phyloP scores from a whole-genome alignment of 768 basidiomycete species.

The Royoungia palumana region DNA sequence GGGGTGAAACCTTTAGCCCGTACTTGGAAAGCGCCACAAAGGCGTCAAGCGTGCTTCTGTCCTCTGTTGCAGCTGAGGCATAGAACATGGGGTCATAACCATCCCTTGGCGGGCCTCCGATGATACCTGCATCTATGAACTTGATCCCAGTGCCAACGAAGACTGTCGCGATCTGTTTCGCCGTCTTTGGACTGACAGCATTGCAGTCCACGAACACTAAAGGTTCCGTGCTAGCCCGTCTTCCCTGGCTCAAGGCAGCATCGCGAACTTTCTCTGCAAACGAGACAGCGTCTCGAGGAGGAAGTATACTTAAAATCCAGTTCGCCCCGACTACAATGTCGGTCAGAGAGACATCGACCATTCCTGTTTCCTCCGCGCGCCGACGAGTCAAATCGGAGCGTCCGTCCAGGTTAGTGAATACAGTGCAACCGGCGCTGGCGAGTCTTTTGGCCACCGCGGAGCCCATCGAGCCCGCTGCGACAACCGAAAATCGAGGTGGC shows the following conservation, averaged over 20 bases:
- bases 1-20: constrained; percentile 44
- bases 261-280: constrained; percentile 37
- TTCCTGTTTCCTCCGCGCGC: constrained; percentile 50
- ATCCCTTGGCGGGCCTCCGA: constrained; percentile 51
- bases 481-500: constrained; percentile 39
- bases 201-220: constrained; percentile 56
- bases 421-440: constrained; percentile 44
- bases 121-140: constrained; percentile 57
- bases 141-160: constrained; percentile 38
- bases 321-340: constrained; percentile 37
- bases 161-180: constrained; percentile 43
- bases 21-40: constrained; percentile 41
- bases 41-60: constrained; percentile 32
- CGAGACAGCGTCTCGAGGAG: constrained; percentile 49
- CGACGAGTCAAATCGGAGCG: constrained; percentile 49
- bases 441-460: constrained; percentile 50
- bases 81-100: constrained; percentile 54
- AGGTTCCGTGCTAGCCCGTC: neutral
- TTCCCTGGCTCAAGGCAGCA: neutral
- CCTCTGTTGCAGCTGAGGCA: constrained; percentile 39
- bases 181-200: constrained; percentile 51
- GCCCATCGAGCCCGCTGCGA: constrained; percentile 61
- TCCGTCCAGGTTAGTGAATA: constrained; percentile 53
- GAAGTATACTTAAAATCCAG: constrained; percentile 57
- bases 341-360: constrained; percentile 39